These are phyloP conservation scores for Dictyostelium purpureum DNA, from an alignment of 78 protist genomes.

Conservation along the genomic window DNA sequence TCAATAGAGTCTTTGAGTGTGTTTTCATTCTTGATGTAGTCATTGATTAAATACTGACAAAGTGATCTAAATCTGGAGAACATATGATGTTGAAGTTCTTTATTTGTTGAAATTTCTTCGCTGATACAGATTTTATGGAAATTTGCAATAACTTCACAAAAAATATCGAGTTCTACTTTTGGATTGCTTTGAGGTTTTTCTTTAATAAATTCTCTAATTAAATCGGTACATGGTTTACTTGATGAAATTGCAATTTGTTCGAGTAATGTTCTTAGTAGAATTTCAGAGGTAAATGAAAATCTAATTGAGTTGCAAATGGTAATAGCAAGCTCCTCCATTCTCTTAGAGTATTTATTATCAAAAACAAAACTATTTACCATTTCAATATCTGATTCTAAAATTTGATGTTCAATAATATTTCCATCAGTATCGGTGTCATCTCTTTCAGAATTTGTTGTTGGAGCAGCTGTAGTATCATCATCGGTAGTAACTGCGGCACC, in stretches of 20 bases:
- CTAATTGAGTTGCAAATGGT: conserved; percentile 1
- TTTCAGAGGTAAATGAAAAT: background rate
- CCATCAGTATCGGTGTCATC: background rate
- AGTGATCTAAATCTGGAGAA: background rate
- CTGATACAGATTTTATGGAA: background rate
- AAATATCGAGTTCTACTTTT: background rate
- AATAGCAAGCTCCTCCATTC: background rate
- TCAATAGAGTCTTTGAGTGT: background rate
- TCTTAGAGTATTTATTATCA: background rate
- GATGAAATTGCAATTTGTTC: conserved; percentile 1
- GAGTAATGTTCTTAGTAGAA: background rate
- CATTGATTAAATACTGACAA: background rate
- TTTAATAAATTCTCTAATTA: background rate
- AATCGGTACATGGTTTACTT: background rate
- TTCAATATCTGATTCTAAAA: background rate
- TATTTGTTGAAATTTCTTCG: background rate
- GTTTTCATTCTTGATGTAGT: background rate
- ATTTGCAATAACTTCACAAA: background rate
- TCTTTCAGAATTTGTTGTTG: background rate
- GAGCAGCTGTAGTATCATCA: background rate
- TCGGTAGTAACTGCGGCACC: background rate
- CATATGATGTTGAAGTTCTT: conserved; percentile 1
- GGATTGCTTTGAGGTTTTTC: background rate
- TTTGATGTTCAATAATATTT: background rate
- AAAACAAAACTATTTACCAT: background rate